These are phyloP conservation scores for Uronychia binucleata DNA, from an alignment of 73 alveolate genomes.

Conservation along the genomic window DNA sequence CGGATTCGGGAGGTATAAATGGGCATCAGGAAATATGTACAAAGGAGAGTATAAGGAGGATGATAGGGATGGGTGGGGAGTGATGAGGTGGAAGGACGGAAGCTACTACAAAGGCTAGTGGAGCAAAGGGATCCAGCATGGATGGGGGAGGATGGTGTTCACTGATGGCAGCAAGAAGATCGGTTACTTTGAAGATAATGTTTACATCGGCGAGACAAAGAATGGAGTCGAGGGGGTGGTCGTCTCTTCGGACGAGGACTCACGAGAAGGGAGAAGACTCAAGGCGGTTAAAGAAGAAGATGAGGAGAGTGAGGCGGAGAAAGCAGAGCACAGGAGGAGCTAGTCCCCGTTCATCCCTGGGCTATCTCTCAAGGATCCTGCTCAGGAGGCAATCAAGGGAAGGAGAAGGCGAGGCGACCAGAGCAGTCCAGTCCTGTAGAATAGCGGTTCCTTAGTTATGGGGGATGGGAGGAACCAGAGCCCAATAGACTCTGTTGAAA, in stretches of 20 bases:
- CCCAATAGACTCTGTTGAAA: background rate
- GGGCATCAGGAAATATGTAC: slow-evolving; percentile 57
- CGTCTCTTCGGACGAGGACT: background rate
- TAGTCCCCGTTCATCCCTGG: too few relatives aligned
- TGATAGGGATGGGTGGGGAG: slow-evolving; percentile 85
- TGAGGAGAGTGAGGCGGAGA: too few relatives aligned
- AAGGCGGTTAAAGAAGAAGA: background rate
- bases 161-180: background rate
- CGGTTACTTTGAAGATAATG: background rate
- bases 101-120: slow-evolving; percentile 80
- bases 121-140: slow-evolving; percentile 27
- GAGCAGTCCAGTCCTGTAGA: too few relatives aligned
- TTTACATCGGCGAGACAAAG: background rate
- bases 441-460: too few relatives aligned
- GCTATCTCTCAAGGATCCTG: background rate
- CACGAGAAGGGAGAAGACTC: background rate
- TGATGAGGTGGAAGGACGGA: slow-evolving; percentile 68
- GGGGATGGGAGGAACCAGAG: too few relatives aligned
- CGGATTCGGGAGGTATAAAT: slow-evolving; percentile 28
- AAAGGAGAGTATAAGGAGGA: slow-evolving; percentile 68
- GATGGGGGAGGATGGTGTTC: slow-evolving; percentile 13
- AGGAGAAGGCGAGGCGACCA: background rate
- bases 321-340: too few relatives aligned
- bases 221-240: background rate
- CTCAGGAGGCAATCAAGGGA: background rate